Base-by-base conservation (phyloP, 768 basidiomycete genomes). In the Piloderma croceum region DNA sequence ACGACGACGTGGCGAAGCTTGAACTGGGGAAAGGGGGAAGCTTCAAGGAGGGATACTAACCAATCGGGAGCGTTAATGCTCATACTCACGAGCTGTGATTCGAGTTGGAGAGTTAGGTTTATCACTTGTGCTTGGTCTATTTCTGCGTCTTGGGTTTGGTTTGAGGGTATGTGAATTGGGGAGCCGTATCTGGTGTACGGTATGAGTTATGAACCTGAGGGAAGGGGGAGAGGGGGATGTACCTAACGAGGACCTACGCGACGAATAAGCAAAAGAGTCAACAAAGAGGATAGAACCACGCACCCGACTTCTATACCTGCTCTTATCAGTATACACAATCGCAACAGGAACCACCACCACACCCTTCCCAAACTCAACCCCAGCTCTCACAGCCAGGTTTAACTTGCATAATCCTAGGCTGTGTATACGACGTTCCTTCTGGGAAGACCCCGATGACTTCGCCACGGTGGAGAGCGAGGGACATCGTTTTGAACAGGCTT, bases 351-450 rank as follows among this genome's bases (percentile, higher is more conserved):
- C 62, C 43, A 84, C 66, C 1, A 66, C 49, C 31, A 79, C 61
- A 24, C 60, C 61, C 44, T 67, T 57, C 44, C 41, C 50, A 57
- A 77, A 86, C 53, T 87, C 84, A 35, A 87, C 70, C 5, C 79
- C 82, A 33, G 79, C 76, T 79, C 84, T 83, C 5, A 77, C 74
- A 3, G 75, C 86, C 85, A 34, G 83, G 79, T 56, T 74, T 57
- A 10, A 72, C 54, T 47, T 74, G 76, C 17, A 65, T 58, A 31
- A 76, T 74, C 4, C 60, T 53, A 7, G 68, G 66, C 40, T 69
- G 62, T 0, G 71, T 75, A 45, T 74, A 73, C 39, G 67, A 70
- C 24, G 74, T 75, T 17, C 79, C 80, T 48, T 81, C 79, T 0
- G 79, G 79, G 49, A 88, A 87, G 11, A 89, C 71, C 1, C 77